Evolutionary conservation across 148 eudicot genomes (phyloP), one percentile per base, ranked within the genome.

Genomic region (Suaeda aralocaspica): DNA sequence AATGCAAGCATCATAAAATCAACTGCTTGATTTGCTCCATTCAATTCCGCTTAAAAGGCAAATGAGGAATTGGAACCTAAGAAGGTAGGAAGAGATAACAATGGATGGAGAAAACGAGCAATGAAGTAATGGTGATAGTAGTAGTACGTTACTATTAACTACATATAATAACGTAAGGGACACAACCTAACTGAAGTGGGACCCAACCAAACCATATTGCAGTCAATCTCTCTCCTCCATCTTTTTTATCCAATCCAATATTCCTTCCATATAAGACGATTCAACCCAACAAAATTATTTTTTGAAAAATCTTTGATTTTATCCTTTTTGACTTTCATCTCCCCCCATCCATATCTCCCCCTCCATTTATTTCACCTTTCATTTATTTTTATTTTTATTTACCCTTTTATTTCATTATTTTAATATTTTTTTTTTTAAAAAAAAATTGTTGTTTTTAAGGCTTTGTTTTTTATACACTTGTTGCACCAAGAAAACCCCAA

Each of bases 141-240:
- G 18, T 19, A 9, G 10, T n/a, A 19, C 16, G 16, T 19, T 19
- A 46, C 50, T 46, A 46, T 46, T 14, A 46, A 46, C 50, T 46
- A 33, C 64, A 33, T 36, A 34, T 19, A 59, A 59, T 28, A 78
- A 78, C 78, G 81, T 78, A 78, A 57, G 75, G 72, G 78, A 74
- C 75, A 78, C 82, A 70, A 74, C 64, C 51, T 56, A 70, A 76
- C 50, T 48, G n/a, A 46, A 78, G 59, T 70, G 67, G 78, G 71
- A 4, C 64, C 81, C 73, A 55, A 13, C 42, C 51, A 60, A 45
- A 53, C 58, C 41, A 59, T 50, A 69, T 53, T 34, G 15, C 30
- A 25, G 19, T 21, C n/a, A 15, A 21, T 19, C 53, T n/a, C 22
- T 6, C 1, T 19, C 50, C 15, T 46, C 19, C 76, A 51, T 53